A percentile compares a stretch with the other conserved stretches of the same genome.
Evolutionary conservation across 129 eudicot species (phyloP).

Genomic region (Flaveria bidentis): DNA sequence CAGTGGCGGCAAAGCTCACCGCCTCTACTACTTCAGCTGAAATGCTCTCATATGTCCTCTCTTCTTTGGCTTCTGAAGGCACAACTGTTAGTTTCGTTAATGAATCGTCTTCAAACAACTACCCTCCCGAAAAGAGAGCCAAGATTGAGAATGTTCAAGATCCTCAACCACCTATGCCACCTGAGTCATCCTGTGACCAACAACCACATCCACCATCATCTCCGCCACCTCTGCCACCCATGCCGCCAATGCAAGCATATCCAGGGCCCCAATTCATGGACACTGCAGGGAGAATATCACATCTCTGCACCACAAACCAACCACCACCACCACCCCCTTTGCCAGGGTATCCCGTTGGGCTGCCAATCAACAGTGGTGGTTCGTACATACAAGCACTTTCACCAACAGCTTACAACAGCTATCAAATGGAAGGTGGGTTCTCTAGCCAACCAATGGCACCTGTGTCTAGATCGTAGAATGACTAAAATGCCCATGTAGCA

Average conservation of each 20-base stretch:
- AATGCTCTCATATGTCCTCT: slow-evolving; percentile 79
- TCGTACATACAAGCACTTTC: slow-evolving; percentile 41
- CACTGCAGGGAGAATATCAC: slow-evolving; percentile 43
- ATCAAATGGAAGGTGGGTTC: slow-evolving; percentile 55
- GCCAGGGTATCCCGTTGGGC: slow-evolving; percentile 33
- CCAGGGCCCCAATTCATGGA: slow-evolving; percentile 47
- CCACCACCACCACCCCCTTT: slow-evolving; percentile 26
- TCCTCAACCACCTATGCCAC: slow-evolving; percentile 43
- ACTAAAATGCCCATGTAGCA: slow-evolving; percentile 6
- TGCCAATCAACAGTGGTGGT: slow-evolving; percentile 14
- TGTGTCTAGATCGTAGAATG: slow-evolving; percentile 40
- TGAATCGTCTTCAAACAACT: slow-evolving; percentile 47
- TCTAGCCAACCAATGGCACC: slow-evolving; percentile 60
- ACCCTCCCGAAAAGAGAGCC: slow-evolving; percentile 54
- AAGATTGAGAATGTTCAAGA: slow-evolving; percentile 55
- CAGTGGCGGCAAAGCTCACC: slow-evolving; percentile 88
- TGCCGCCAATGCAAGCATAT: slow-evolving; percentile 71
- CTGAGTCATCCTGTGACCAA: slow-evolving; percentile 40
- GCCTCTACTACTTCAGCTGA: slow-evolving; percentile 89
- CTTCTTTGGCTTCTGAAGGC: slow-evolving; percentile 81
- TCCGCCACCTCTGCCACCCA: slow-evolving; percentile 63
- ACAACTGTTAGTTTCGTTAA: slow-evolving; percentile 40
- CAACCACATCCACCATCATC: slow-evolving; percentile 69
- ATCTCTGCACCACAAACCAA: slow-evolving; percentile 40
- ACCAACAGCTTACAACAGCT: slow-evolving; percentile 41